Base-by-base conservation (phyloP, 2,329 filamentous ascomycete species). In the Stachybotrys echinatus region DNA sequence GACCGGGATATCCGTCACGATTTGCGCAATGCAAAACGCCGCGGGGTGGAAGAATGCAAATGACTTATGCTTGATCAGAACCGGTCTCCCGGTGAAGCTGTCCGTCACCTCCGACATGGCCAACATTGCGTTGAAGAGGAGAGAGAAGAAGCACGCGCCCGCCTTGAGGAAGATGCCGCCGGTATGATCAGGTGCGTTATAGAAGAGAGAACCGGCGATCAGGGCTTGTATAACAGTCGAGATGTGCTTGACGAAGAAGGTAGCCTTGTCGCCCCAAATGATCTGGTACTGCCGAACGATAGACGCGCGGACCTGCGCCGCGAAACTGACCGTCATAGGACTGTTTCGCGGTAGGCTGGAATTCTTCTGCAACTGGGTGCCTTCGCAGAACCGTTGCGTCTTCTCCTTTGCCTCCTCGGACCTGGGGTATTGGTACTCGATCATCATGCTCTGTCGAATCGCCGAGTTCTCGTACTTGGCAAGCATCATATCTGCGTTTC, bases 191-290 rank as follows among this genome's bases (percentile, higher is more conserved):
- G 83, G 76, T 0, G 83, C 79, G 49, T 83, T 74, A 65, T 87
- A 88, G 65, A 88, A 88, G 4, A 88, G 72, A 0, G 83, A 87
- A 6, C 84, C 84, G 2, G 77, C 73, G 50, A 88, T 79, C 5
- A 88, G 64, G 0, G 84, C 82, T 57, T 85, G 80, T 0, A 74
- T 57, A 7, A 87, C 58, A 2, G 78, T 83, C 0, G 76, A 74
- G 5, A 72, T 64, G 55, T 86, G 81, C 60, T 84, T 85, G 65
- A 85, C 81, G 53, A 83, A 55, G 38, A 86, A 80, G 0, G 81
- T 83, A 0, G 77, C 72, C 55, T 83, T 84, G 63, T 87, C 83
- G 39, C 83, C 83, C 73, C 76, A 80, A 2, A 87, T 58, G 23
- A 87, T 82, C 55, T 85, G 81, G 53, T 85, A 87, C 54, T 87